Base-by-base conservation (phyloP, 495 filamentous ascomycete genomes). In the Neohortaea acidophila region DNA sequence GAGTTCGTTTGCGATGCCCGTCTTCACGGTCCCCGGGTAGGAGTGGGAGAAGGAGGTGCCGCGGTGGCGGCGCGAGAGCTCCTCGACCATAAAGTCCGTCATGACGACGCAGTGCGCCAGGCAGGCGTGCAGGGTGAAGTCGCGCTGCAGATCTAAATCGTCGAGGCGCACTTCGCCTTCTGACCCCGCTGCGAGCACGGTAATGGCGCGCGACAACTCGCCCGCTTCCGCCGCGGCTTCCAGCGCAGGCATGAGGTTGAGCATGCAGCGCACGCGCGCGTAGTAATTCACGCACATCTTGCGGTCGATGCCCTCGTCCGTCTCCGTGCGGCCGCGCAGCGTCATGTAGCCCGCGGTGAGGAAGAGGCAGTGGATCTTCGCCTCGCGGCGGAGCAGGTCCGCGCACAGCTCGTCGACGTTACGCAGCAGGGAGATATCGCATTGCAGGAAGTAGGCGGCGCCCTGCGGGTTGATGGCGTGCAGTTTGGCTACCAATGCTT, bases 351-450 rank as follows among this genome's bases (percentile, higher is more conserved):
- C 69, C 2, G 57, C 50, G 2, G 59, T 72, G 47, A 75, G 52
- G 48, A 81, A 75, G 0, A 84, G 62, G 1, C 82, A 47, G 47
- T 84, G 75, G 44, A 84, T 57, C 13, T 48, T 51, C n/a, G 50
- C 48, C 43, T 81, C 76, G 27, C 65, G 64, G 0, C 39, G 39
- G 44, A 61, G 59, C 34, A 83, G 75, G 28, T 72, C 61, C 1
- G 54, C 44, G 41, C 73, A 81, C 3, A 69, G 58, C 3, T 64
- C 53, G 52, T 82, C 78, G n/a, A 79, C 76, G 18, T 59, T 63
- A 1, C 51, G 51, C 0, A 84, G 58, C 2, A 79, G 54, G 10
- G 66, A 68, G 4, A 76, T 50, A 42, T 84, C 77, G 4, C 61
- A 59, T 34, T 65, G 55, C 38, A 79, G 53, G 52, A 78, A 84